Percentiles rank a stretch among this genome's conserved stretches.
phyloP scores from a whole-genome alignment of 148 eudicot genomes.

The Camellia japonica region DNA sequence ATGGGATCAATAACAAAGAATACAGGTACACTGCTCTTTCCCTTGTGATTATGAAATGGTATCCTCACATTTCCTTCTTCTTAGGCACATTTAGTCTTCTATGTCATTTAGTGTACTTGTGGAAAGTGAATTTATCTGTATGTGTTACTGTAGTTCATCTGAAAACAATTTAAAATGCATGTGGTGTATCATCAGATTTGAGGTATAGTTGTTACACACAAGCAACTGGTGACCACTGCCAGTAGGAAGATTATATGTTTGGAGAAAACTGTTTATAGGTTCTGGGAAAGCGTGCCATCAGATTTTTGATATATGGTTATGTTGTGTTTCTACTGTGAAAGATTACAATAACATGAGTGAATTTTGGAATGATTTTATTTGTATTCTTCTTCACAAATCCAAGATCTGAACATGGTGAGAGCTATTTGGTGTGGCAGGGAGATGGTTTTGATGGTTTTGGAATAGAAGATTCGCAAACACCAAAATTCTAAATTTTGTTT shows the following conservation, averaged over 20 bases:
- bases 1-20: too few relatives aligned
- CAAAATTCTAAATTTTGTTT: too few relatives aligned
- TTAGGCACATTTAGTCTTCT: too few relatives aligned
- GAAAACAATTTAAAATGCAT: neutral
- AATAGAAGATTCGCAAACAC: too few relatives aligned
- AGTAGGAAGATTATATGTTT: neutral
- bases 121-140: neutral
- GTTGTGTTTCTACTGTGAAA: slow-evolving; percentile 1
- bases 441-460: too few relatives aligned
- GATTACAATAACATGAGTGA: neutral
- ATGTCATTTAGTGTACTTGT: neutral
- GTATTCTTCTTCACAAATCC: too few relatives aligned
- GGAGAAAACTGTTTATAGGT: neutral
- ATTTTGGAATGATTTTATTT: neutral
- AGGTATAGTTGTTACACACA: neutral
- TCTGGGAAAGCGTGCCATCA: neutral
- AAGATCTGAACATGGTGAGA: too few relatives aligned
- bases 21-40: too few relatives aligned
- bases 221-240: neutral
- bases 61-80: too few relatives aligned
- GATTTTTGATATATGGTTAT: neutral
- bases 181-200: neutral
- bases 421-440: too few relatives aligned
- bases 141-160: neutral
- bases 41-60: too few relatives aligned